Evolutionary conservation across 352 stramenopile genomes (phyloP).

Genomic region (Globisporangium splendens): DNA sequence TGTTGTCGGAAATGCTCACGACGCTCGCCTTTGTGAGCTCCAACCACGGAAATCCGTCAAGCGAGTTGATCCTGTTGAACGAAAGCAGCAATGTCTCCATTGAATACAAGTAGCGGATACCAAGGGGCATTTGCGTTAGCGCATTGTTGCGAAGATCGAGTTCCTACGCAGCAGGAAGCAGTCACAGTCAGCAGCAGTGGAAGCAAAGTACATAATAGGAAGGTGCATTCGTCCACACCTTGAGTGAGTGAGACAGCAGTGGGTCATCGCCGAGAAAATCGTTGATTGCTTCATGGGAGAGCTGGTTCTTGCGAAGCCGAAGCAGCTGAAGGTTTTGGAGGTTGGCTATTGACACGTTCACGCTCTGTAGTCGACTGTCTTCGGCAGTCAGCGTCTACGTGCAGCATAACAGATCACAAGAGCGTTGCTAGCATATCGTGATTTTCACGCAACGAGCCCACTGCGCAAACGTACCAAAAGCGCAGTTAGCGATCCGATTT

Average conservation of each 20-base stretch:
- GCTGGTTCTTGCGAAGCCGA: constrained; percentile 70
- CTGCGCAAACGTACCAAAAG: constrained; percentile 31
- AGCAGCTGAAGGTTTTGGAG: constrained; percentile 56
- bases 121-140: constrained; percentile 34
- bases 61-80: constrained; percentile 70
- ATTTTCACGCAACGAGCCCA: neutral
- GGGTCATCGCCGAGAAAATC: constrained; percentile 28
- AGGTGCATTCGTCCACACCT: constrained; percentile 13
- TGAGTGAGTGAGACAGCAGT: constrained; percentile 23
- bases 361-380: constrained; percentile 52
- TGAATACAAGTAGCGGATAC: constrained; percentile 29
- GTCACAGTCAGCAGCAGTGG: neutral
- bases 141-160: constrained; percentile 75
- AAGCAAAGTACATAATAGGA: no score
- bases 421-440: neutral
- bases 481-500: constrained; percentile 39
- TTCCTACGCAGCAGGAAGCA: constrained; percentile 28
- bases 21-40: constrained; percentile 42
- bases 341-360: constrained; percentile 36
- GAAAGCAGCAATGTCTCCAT: constrained; percentile 67
- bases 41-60: constrained; percentile 61
- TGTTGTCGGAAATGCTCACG: constrained; percentile 79
- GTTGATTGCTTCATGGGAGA: constrained; percentile 43
- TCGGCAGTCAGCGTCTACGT: constrained; percentile 60
- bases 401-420: neutral